Percentiles rank a stretch among this genome's conserved stretches.
phyloP scores from a whole-genome alignment of 805 yeast genomes.

The Hanseniaspora taiwanica region DNA sequence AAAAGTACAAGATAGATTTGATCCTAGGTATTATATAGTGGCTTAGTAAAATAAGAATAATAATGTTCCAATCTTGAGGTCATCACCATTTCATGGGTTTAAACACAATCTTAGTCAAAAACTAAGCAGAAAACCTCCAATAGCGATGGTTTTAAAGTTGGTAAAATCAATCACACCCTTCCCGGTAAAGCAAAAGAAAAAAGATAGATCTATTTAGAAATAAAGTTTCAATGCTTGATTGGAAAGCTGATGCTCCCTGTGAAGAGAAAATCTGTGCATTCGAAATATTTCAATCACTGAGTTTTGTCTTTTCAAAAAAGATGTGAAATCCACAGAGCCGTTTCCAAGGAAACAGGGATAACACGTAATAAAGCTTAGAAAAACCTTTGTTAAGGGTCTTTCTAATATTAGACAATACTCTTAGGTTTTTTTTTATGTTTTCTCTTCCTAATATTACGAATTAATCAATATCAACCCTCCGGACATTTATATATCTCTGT shows the following conservation, averaged over 20 bases:
- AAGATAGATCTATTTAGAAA: too few relatives aligned
- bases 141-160: constrained; percentile 98
- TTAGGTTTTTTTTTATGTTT: neutral
- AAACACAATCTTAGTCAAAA: constrained; percentile 36
- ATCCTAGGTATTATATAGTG: neutral
- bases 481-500: too few relatives aligned
- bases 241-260: too few relatives aligned
- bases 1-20: neutral
- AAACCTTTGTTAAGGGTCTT: neutral
- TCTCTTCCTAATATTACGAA: neutral
- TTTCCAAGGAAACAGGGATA: neutral
- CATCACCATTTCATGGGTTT: constrained; percentile 92
- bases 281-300: too few relatives aligned
- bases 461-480: too few relatives aligned
- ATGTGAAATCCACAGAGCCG: too few relatives aligned
- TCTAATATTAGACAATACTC: neutral
- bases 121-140: constrained; percentile 65
- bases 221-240: too few relatives aligned
- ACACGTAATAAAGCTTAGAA: neutral
- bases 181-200: too few relatives aligned
- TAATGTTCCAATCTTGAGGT: constrained; percentile 76
- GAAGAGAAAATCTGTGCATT: too few relatives aligned
- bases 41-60: neutral
- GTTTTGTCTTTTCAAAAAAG: too few relatives aligned
- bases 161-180: too few relatives aligned